A percentile compares a stretch with the other conserved stretches of the same genome.
phyloP scores from a whole-genome alignment of 768 basidiomycete genomes.

The Russula virescens region DNA sequence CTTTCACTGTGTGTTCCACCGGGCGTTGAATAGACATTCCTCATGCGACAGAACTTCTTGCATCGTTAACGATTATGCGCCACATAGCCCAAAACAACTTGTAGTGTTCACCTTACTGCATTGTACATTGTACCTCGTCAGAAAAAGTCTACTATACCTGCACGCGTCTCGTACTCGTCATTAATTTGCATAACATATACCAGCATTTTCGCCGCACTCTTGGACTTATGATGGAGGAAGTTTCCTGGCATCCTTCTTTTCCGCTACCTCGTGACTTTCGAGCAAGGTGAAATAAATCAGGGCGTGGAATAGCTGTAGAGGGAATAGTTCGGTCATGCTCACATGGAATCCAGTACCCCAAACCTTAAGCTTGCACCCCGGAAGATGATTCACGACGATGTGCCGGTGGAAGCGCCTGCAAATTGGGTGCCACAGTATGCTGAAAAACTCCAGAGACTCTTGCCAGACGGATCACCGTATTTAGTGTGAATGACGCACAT shows the following conservation, averaged over 20 bases:
- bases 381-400: not conserved
- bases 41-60: conserved; percentile 19
- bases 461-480: no score
- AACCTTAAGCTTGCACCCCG: conserved; percentile 1
- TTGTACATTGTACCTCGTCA: not conserved
- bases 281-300: not conserved
- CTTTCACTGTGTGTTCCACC: not conserved
- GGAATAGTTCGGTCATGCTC: not conserved
- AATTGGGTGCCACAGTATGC: not conserved
- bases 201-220: not conserved
- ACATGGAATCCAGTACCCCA: not conserved
- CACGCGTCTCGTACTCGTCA: not conserved
- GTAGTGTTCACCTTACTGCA: not conserved
- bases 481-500: no score
- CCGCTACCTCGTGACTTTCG: not conserved
- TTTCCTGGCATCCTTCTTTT: no score
- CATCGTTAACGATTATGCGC: conserved; percentile 24
- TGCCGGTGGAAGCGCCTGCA: not conserved
- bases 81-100: conserved; percentile 25
- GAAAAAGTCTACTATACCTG: conserved; percentile 3
- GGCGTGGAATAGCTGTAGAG: not conserved
- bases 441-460: no score
- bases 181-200: conserved; percentile 1
- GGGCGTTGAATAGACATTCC: not conserved
- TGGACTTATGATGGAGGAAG: no score